phyloP scores from a whole-genome alignment of 2,329 filamentous ascomycete species.

The Cyanodermella asteris region DNA sequence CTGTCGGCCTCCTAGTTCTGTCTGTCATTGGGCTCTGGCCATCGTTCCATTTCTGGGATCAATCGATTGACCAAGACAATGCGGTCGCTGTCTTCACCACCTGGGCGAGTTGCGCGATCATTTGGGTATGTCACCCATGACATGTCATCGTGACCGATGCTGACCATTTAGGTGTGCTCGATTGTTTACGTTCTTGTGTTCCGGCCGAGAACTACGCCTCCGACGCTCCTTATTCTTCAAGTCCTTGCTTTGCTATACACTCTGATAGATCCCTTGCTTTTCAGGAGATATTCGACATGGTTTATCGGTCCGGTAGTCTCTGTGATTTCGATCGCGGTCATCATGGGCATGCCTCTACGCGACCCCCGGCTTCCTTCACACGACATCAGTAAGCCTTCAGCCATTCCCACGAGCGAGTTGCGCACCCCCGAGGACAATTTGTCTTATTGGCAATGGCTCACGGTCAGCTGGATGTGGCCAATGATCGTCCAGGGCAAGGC shows the following conservation, averaged over 20 bases:
- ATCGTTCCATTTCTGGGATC: conserved; percentile 3
- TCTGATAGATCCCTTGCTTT: conserved; percentile 11
- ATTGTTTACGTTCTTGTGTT: too few relatives aligned
- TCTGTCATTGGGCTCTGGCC: conserved; percentile 3
- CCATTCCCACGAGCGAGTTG: conserved; percentile 32
- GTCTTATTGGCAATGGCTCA: conserved; percentile 64
- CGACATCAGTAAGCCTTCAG: conserved; percentile 37
- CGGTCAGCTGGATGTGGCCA: conserved; percentile 60
- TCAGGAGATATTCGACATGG: conserved; percentile 15
- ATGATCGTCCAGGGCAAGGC: conserved; percentile 43
- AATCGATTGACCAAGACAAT: conserved; percentile 6
- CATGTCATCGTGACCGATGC: too few relatives aligned
- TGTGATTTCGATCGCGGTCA: conserved; percentile 26
- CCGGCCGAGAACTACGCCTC: conserved; percentile 3
- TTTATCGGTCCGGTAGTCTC: too few relatives aligned
- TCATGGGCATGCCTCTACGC: conserved; percentile 49
- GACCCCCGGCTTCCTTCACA: conserved; percentile 30
- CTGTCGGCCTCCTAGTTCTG: conserved; percentile 1
- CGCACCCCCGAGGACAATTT: conserved; percentile 63
- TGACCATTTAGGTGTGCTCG: too few relatives aligned
- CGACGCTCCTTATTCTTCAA: conserved; percentile 3
- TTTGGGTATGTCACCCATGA: too few relatives aligned
- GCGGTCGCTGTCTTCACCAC: too few relatives aligned
- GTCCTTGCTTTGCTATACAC: conserved; percentile 1
- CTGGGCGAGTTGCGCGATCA: too few relatives aligned